Conservation (phyloP, 306 rosid species). For the Gastrolobium villosum region DNA sequence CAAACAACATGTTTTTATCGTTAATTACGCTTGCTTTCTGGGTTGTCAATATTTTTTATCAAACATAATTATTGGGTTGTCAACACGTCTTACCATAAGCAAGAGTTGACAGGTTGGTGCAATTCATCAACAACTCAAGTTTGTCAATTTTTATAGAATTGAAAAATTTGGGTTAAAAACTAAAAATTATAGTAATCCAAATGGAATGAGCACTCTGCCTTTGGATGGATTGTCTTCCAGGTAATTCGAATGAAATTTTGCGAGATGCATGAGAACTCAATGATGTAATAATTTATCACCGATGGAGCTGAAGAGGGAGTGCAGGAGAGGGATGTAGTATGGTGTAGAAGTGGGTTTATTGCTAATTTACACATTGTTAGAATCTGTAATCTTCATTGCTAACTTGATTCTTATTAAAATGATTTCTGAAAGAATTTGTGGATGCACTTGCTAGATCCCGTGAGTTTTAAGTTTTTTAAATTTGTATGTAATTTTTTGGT, state of each 20-base stretch:
- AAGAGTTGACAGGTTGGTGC: slow-evolving; percentile 32
- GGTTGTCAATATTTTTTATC: too few relatives aligned
- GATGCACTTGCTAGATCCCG: slow-evolving; percentile 5
- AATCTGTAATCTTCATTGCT: neutral
- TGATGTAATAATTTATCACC: slow-evolving; percentile 14
- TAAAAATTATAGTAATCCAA: slow-evolving; percentile 26
- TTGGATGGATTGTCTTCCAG: neutral
- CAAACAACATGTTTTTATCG: too few relatives aligned
- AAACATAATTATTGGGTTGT: too few relatives aligned
- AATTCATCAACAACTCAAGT: slow-evolving; percentile 11
- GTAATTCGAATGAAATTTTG: neutral
- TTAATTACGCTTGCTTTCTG: too few relatives aligned
- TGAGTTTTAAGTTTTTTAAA: neutral
- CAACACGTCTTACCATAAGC: neutral
- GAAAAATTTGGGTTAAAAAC: slow-evolving; percentile 9
- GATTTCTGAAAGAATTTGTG: neutral
- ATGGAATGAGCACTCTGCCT: neutral
- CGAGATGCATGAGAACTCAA: neutral
- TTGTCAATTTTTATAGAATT: neutral
- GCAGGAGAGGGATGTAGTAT: neutral
- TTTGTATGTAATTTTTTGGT: neutral
- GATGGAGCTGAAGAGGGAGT: slow-evolving; percentile 1
- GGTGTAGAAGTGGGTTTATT: neutral
- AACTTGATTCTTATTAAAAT: neutral
- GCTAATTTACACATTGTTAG: neutral